A percentile compares a stretch with the other conserved stretches of the same genome.
Conservation (phyloP, 2,329 filamentous ascomycete species). For the Alternaria gaisen region DNA sequence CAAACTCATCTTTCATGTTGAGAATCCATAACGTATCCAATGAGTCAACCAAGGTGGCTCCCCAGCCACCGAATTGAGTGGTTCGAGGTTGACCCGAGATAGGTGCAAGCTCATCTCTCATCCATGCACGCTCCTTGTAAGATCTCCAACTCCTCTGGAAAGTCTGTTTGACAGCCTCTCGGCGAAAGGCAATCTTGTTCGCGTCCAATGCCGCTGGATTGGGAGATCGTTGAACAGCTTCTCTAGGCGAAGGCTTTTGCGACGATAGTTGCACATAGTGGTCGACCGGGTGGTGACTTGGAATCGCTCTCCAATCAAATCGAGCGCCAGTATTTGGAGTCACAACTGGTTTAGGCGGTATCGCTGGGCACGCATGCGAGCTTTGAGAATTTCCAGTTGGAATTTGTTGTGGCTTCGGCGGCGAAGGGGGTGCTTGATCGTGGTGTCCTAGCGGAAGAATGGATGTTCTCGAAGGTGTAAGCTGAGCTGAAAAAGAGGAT, state of each 20-base stretch:
- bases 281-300: too few species aligned
- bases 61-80: too few species aligned
- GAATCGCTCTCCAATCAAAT: too few species aligned
- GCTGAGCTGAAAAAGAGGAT: not conserved
- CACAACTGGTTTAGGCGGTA: not conserved
- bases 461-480: not conserved
- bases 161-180: not conserved
- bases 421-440: not conserved
- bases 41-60: not conserved
- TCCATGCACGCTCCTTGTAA: too few species aligned
- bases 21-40: not conserved
- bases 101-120: too few species aligned
- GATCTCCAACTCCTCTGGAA: not conserved
- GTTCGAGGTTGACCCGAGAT: too few species aligned
- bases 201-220: not conserved
- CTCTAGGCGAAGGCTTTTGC: not conserved
- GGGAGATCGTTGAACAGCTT: not conserved
- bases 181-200: not conserved
- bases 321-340: not conserved
- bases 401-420: not conserved
- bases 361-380: not conserved
- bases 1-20: slow-evolving; percentile 35
- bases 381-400: not conserved
- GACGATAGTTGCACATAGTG: too few species aligned
- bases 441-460: not conserved